These are phyloP conservation scores for Trametes pubescens DNA, from an alignment of 1,284 basidiomycete genomes.

Conservation along the genomic window DNA sequence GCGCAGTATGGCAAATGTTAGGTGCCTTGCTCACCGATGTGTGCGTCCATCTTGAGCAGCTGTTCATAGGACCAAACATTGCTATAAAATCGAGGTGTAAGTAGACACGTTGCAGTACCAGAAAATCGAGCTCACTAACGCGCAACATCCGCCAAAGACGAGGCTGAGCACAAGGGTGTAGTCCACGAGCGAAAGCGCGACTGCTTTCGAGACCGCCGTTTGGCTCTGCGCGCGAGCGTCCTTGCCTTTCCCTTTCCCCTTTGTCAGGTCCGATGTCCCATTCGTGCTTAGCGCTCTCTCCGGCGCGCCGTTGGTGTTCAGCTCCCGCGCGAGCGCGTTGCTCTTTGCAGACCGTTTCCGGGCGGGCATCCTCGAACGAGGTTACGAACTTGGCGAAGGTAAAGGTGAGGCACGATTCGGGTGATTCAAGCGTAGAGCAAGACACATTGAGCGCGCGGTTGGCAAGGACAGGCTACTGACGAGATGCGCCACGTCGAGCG, in stretches of 20 bases:
- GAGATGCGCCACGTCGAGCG: neutral
- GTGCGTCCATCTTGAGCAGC: slow-evolving; percentile 72
- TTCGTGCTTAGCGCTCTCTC: neutral
- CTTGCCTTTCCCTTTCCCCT: neutral
- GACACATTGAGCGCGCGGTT: slow-evolving; percentile 3
- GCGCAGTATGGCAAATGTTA: no score
- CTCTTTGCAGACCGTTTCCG: slow-evolving; percentile 1
- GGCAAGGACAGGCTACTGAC: neutral
- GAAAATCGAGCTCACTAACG: slow-evolving; percentile 53
- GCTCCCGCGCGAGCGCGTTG: neutral
- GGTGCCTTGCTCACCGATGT: slow-evolving; percentile 59
- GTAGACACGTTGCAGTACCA: neutral
- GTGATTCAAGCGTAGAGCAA: neutral
- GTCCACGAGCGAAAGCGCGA: slow-evolving; percentile 52
- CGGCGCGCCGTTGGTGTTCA: neutral
- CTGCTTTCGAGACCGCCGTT: slow-evolving; percentile 24
- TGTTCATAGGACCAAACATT: slow-evolving; percentile 79
- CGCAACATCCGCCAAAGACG: slow-evolving; percentile 85
- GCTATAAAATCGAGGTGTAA: slow-evolving; percentile 44
- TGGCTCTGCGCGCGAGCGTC: neutral
- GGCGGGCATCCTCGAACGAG: neutral
- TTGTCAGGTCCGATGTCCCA: slow-evolving; percentile 12
- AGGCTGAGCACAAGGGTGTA: slow-evolving; percentile 60
- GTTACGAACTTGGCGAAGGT: neutral
- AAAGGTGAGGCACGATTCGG: neutral